Evolutionary conservation across 495 filamentous ascomycete genomes (phyloP), one percentile per base, ranked within the genome.

Genomic region (Podospora conica): DNA sequence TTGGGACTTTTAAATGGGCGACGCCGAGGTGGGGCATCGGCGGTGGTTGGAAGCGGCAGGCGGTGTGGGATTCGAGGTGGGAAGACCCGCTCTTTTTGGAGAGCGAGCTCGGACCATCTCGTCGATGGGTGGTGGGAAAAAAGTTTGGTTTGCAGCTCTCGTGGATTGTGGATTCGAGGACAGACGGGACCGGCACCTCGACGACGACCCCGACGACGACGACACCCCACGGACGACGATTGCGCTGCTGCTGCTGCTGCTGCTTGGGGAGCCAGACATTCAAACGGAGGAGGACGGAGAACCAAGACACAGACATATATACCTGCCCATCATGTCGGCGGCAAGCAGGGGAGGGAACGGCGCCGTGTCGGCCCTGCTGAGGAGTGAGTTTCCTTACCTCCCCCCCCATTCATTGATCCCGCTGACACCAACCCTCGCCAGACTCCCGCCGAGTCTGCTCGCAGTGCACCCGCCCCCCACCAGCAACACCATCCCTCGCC

Each of bases 341-440:
- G 75, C 79, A 58, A 81, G 83, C 75, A 82, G 82, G 78, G 82
- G 83, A 61, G 68, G 74, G 53, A 73, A 70, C 68, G 40, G 40
- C 40, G 69, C 75, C 64, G 74, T 74, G 59, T 73, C 77, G 59
- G 74, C 76, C 23, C 69, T 83, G 61, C 71, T 84, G 66, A 77
- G 72, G 74, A 73, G 76, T 81, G 71, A 70, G 76, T 23, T 40
- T 28, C 27, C 18, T 31, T 64, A 11, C 18, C 11, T n/a, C 31
- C 60, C 3, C 12, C 24, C 24, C 27, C 9, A 25, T 9, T 12
- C 11, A 31, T 33, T 23, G 23, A 53, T 40, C 24, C 24, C 21
- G 9, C 18, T 61, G 28, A 61, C 59, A 3, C 9, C 33, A n/a
- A n/a, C 53, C 28, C 22, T 12, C 8, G 11, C 20, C 12, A 59